Evolutionary conservation across 768 basidiomycete species (phyloP).

Genomic region (Amanita subjunquillea): DNA sequence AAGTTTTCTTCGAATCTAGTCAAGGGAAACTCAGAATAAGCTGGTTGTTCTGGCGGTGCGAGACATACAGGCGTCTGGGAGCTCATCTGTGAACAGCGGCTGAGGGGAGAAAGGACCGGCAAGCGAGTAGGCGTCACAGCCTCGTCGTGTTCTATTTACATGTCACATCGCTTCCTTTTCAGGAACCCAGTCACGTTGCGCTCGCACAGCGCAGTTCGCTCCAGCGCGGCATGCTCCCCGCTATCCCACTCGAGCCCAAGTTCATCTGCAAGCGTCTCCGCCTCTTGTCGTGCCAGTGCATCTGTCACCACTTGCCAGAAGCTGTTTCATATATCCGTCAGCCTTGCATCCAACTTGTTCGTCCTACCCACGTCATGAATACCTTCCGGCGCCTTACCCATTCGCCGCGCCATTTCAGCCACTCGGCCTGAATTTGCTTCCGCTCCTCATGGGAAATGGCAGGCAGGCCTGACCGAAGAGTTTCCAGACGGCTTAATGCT

Average conservation of each 20-base stretch:
- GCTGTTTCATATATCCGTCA: constrained; percentile 27
- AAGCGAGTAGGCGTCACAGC: constrained; percentile 16
- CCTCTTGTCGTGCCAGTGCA: constrained; percentile 54
- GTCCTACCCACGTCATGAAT: constrained; percentile 54
- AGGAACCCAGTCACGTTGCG: constrained; percentile 23
- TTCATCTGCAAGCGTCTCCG: constrained; percentile 56
- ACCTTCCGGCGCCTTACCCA: constrained; percentile 72
- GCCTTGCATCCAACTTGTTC: not conserved
- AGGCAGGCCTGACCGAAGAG: constrained; percentile 57
- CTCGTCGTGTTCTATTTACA: constrained; percentile 13
- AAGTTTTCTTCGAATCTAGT: constrained; percentile 84
- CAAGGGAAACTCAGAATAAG: constrained; percentile 7
- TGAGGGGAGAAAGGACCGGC: not conserved
- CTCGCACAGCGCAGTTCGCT: constrained; percentile 50
- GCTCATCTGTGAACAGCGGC: constrained; percentile 18
- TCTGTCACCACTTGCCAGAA: constrained; percentile 71
- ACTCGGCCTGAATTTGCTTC: constrained; percentile 58
- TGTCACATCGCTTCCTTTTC: constrained; percentile 39
- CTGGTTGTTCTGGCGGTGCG: constrained; percentile 3
- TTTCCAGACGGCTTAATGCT: constrained; percentile 31
- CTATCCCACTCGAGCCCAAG: constrained; percentile 78
- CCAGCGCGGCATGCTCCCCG: constrained; percentile 55
- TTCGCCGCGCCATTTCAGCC: constrained; percentile 71
- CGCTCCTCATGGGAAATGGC: constrained; percentile 67
- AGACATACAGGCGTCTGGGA: constrained; percentile 53